These are phyloP conservation scores for Aspergillus tamarii DNA, from an alignment of 2,329 filamentous ascomycete species.

Conservation along the genomic window DNA sequence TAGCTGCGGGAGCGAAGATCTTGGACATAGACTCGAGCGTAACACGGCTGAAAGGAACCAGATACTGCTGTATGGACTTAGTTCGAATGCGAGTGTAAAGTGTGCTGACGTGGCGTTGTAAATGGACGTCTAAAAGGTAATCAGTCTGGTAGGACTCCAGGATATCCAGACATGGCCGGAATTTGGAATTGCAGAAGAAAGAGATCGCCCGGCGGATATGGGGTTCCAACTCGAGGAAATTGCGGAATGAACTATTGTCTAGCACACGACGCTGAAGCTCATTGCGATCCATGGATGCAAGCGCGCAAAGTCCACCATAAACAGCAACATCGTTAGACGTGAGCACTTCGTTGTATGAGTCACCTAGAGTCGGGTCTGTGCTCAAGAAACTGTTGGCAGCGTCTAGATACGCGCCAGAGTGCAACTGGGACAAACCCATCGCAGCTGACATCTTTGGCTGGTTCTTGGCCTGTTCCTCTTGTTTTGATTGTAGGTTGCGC, in stretches of 20 bases:
- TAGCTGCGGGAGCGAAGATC: slow-evolving; percentile 65
- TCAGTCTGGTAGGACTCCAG: slow-evolving; percentile 81
- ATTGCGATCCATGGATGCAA: slow-evolving; percentile 83
- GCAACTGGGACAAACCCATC: slow-evolving; percentile 65
- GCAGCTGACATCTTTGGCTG: slow-evolving; percentile 67
- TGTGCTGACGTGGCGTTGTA: slow-evolving; percentile 71
- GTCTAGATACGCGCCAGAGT: slow-evolving; percentile 59
- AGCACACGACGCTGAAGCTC: slow-evolving; percentile 77
- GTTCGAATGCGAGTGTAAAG: slow-evolving; percentile 77
- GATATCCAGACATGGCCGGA: slow-evolving; percentile 79
- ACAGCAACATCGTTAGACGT: slow-evolving; percentile 87
- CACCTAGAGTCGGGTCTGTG: slow-evolving; percentile 60
- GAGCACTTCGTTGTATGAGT: slow-evolving; percentile 70
- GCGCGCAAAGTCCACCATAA: slow-evolving; percentile 86
- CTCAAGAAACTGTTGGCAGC: slow-evolving; percentile 74
- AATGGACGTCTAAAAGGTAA: slow-evolving; percentile 86
- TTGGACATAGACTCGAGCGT: slow-evolving; percentile 76
- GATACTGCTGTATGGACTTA: slow-evolving; percentile 93
- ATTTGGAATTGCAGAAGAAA: slow-evolving; percentile 88
- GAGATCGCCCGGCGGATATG: slow-evolving; percentile 90
- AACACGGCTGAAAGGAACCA: slow-evolving; percentile 86
- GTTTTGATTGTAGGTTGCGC: slow-evolving; percentile 55
- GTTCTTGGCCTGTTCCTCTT: slow-evolving; percentile 61
- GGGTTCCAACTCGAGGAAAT: slow-evolving; percentile 87
- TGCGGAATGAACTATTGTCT: slow-evolving; percentile 78